A percentile compares a stretch with the other conserved stretches of the same genome.
phyloP scores from a whole-genome alignment of 257 asterid genomes.

The Marsdenia floribunda region DNA sequence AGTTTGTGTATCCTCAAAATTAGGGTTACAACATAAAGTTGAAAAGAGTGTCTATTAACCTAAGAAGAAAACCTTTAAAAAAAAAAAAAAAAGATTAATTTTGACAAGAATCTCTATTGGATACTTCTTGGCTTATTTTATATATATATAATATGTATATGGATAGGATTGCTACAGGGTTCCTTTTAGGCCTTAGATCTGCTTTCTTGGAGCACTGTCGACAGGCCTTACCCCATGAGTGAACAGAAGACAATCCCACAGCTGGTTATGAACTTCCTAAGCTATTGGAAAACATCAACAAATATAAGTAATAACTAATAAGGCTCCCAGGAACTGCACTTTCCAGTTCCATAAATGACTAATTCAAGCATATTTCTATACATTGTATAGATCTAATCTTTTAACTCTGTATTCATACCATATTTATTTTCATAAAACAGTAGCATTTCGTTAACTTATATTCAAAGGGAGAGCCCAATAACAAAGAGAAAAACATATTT shows the following conservation, averaged over 20 bases:
- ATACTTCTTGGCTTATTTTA: neutral
- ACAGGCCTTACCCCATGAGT: conserved; percentile 90
- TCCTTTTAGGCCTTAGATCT: conserved; percentile 28
- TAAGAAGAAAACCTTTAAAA: neutral
- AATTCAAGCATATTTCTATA: neutral
- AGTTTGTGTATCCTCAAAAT: conserved; percentile 11
- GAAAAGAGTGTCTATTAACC: conserved; percentile 7
- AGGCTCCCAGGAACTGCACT: too few species aligned
- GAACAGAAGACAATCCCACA: conserved; percentile 58
- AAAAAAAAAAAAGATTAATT: neutral
- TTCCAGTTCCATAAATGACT: too few species aligned
- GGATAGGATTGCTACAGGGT: conserved; percentile 13
- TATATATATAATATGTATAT: neutral
- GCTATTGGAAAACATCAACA: conserved; percentile 2
- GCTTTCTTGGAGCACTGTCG: conserved; percentile 53
- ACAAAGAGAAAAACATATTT: too few species aligned
- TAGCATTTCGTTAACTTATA: neutral
- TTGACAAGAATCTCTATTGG: conserved; percentile 4
- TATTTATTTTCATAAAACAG: neutral
- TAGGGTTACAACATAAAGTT: conserved; percentile 25
- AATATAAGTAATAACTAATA: too few species aligned
- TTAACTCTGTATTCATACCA: neutral
- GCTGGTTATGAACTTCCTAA: conserved; percentile 15
- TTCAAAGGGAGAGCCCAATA: too few species aligned
- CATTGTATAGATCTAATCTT: neutral